phyloP scores from a whole-genome alignment of 75 land plant genomes.

The Picea glauca region DNA sequence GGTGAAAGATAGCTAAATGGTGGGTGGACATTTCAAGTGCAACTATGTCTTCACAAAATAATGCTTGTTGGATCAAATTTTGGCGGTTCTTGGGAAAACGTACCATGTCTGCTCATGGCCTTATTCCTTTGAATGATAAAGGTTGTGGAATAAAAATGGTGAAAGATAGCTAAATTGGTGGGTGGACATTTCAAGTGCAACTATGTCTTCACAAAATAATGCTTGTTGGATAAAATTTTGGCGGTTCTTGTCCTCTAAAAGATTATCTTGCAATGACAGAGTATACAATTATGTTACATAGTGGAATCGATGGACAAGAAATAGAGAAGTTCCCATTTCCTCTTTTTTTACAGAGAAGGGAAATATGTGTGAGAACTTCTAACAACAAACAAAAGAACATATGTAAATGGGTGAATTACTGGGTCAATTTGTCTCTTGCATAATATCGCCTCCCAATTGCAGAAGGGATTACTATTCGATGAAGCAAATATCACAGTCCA shows the following conservation, averaged over 20 bases:
- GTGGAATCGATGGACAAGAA: conserved; percentile 73
- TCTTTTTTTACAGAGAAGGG: conserved; percentile 64
- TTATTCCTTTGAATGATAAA: conserved; percentile 58
- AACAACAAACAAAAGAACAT: conserved; percentile 22
- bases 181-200: conserved; percentile 85
- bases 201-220: conserved; percentile 69
- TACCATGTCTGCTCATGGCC: no score
- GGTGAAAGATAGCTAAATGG: conserved; percentile 55
- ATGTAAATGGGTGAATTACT: conserved; percentile 57
- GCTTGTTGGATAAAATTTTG: conserved; percentile 91
- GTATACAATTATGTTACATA: conserved; percentile 69
- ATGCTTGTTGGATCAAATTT: conserved; percentile 89
- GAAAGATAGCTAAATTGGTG: conserved; percentile 71
- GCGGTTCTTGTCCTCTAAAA: conserved; percentile 68
- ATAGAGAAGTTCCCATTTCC: conserved; percentile 66
- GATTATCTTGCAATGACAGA: conserved; percentile 74
- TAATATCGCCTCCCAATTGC: conserved; percentile 67
- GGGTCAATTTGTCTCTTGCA: conserved; percentile 85
- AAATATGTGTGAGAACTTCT: conserved; percentile 37
- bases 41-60: conserved; percentile 67
- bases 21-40: conserved; percentile 90
- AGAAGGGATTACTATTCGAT: conserved; percentile 33
- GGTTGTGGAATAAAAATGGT: conserved; percentile 23
- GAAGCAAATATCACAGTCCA: no score
- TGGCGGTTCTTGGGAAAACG: conserved; percentile 51